A percentile compares a stretch with the other conserved stretches of the same genome.
Evolutionary conservation across 2,329 filamentous ascomycete species (phyloP).

Genomic region (Claviceps sp.): DNA sequence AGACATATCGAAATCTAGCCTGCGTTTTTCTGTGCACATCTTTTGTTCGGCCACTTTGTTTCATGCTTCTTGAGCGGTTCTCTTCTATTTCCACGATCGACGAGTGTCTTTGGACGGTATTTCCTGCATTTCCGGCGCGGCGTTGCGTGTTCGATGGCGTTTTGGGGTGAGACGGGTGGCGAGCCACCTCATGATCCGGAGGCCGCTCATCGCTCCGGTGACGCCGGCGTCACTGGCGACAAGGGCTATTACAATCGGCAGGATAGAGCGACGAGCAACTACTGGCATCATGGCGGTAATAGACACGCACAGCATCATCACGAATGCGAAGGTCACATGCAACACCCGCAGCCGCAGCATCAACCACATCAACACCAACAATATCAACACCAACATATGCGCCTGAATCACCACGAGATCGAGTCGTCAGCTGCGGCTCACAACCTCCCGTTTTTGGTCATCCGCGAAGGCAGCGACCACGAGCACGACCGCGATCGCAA

Average conservation of each 20-base stretch:
- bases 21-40: background rate
- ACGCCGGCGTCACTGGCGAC: background rate
- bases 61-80: background rate
- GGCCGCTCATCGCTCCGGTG: background rate
- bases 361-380: background rate
- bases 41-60: background rate
- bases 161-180: slow-evolving; percentile 24
- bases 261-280: background rate
- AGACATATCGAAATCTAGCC: background rate
- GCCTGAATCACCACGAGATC: background rate
- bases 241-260: background rate
- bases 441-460: slow-evolving; percentile 24
- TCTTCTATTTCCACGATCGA: background rate
- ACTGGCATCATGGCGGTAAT: background rate
- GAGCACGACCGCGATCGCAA: slow-evolving; percentile 3
- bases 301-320: background rate
- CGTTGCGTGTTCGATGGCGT: slow-evolving; percentile 24
- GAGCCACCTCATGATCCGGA: slow-evolving; percentile 14
- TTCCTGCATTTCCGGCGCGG: background rate
- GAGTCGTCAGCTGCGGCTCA: slow-evolving; percentile 19
- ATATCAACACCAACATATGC: background rate
- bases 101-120: background rate
- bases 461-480: slow-evolving; percentile 19
- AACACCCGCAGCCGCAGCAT: background rate
- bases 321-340: background rate